phyloP scores from a whole-genome alignment of 805 yeast species.

The Wickerhamomyces bovis region DNA sequence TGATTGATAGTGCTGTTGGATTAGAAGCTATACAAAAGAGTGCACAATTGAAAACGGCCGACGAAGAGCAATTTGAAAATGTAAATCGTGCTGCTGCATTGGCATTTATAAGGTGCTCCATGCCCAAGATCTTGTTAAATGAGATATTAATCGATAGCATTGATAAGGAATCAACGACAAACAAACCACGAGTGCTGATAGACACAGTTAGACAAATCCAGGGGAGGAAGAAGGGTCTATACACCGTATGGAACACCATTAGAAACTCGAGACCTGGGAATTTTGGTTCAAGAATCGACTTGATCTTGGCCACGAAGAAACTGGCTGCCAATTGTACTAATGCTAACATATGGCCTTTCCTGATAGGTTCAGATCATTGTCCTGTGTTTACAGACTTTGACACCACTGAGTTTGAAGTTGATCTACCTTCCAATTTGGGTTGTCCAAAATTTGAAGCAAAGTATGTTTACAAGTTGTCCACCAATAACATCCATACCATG shows the following conservation, averaged over 20 bases:
- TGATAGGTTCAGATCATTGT: conserved; percentile 92
- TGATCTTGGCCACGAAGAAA: conserved; percentile 47
- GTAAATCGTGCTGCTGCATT: conserved; percentile 27
- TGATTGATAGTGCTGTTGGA: conserved; percentile 76
- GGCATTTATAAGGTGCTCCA: conserved; percentile 33
- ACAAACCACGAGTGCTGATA: conserved; percentile 38
- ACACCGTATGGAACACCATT: conserved; percentile 89
- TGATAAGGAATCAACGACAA: conserved; percentile 19
- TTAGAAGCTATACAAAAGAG: conserved; percentile 40
- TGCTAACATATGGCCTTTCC: conserved; percentile 55
- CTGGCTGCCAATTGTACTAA: conserved; percentile 30
- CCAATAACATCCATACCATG: conserved; percentile 30
- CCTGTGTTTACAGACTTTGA: conserved; percentile 74
- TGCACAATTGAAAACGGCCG: conserved; percentile 24
- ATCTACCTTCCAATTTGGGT: background rate
- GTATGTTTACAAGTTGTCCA: conserved; percentile 36
- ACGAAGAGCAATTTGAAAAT: conserved; percentile 28
- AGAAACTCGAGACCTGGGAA: conserved; percentile 73
- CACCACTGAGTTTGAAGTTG: conserved; percentile 5
- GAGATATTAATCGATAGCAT: conserved; percentile 33
- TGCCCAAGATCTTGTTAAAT: conserved; percentile 42
- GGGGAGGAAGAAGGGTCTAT: conserved; percentile 57
- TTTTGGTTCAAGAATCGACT: conserved; percentile 84
- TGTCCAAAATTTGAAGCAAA: conserved; percentile 49
- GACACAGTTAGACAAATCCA: conserved; percentile 56